Conservation (phyloP, 2,329 filamentous ascomycete genomes). For the Colletotrichum zoysiae region DNA sequence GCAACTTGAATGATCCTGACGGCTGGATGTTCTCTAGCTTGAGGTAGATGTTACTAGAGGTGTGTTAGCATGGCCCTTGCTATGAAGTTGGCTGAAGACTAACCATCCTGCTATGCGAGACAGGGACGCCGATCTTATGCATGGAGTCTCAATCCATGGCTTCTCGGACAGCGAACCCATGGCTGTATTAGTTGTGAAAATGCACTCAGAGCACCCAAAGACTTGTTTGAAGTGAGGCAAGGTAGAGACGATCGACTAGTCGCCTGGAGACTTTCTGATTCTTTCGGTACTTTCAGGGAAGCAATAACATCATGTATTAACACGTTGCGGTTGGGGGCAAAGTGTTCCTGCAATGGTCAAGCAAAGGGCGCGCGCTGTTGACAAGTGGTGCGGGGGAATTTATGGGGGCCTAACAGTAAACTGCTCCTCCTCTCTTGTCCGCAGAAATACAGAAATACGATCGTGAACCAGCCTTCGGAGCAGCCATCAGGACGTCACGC, state of each 20-base stretch:
- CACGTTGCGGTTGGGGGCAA: not conserved
- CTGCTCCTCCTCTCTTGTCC: not conserved
- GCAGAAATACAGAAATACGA: not conserved
- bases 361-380: not conserved
- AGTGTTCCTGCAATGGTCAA: not conserved
- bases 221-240: not conserved
- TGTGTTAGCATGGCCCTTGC: constrained; percentile 19
- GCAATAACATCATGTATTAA: not conserved
- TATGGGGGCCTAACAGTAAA: not conserved
- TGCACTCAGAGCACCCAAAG: not conserved
- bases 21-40: constrained; percentile 90
- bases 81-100: constrained; percentile 47
- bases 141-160: constrained; percentile 80
- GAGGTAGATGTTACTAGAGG: constrained; percentile 78
- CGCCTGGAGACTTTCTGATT: not conserved
- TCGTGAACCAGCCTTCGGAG: not conserved
- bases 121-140: constrained; percentile 74
- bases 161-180: constrained; percentile 59
- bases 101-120: constrained; percentile 81
- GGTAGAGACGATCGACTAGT: not conserved
- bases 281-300: not conserved
- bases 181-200: constrained; percentile 13
- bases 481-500: not conserved
- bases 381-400: not conserved
- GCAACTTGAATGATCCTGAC: constrained; percentile 87